Evolutionary conservation across 202 grass and related monocot species (phyloP).

Genomic region (Schoenoplectus tabernaemontani): DNA sequence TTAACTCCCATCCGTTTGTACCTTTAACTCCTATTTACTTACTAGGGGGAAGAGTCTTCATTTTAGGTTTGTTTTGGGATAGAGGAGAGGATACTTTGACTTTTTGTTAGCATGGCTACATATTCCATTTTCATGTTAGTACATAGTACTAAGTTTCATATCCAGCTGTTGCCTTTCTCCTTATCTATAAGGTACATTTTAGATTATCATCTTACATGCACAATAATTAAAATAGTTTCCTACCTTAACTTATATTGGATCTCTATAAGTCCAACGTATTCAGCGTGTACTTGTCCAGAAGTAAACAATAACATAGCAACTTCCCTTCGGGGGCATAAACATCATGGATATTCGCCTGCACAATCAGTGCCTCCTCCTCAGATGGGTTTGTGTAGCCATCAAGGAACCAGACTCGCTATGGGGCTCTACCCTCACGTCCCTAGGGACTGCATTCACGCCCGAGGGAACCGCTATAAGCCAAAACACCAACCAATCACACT

Average conservation of each 20-base stretch:
- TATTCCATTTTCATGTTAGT: neutral
- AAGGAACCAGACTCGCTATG: too few relatives aligned
- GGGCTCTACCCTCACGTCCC: constrained; percentile 31
- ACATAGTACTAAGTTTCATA: neutral
- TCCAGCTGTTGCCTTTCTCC: neutral
- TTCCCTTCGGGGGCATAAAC: too few relatives aligned
- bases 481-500: too few relatives aligned
- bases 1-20: neutral
- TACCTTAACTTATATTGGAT: too few relatives aligned
- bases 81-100: neutral
- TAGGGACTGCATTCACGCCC: too few relatives aligned
- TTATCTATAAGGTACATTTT: neutral
- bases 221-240: neutral
- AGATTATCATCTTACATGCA: neutral
- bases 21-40: neutral
- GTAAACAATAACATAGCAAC: too few relatives aligned
- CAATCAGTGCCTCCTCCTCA: too few relatives aligned
- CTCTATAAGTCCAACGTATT: neutral
- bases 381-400: neutral
- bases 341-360: too few relatives aligned
- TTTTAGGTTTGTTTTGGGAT: neutral
- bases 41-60: neutral
- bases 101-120: neutral
- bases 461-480: too few relatives aligned
- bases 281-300: neutral